Evolutionary conservation across 129 eudicot genomes (phyloP).

Genomic region (sunflower (Helianthus annuus)): HanXRQr2.0-SUNRISE NC_035448.2:112640273-112640772

Average conservation of each 20-base stretch:
- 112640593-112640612: slow-evolving; percentile 37
- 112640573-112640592: slow-evolving; percentile 39
- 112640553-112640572: slow-evolving; percentile 28
- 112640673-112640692: slow-evolving; percentile 24
- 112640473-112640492: slow-evolving; percentile 36
- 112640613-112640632: slow-evolving; percentile 38
- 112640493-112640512: slow-evolving; percentile 38
- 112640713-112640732: slow-evolving; percentile 37
- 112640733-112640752: slow-evolving; percentile 26
- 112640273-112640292: not conserved
- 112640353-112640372: slow-evolving; percentile 27
- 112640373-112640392: slow-evolving; percentile 17
- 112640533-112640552: slow-evolving; percentile 35
- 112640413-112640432: slow-evolving; percentile 38
- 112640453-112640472: slow-evolving; percentile 35
- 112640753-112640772: slow-evolving; percentile 30
- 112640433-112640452: slow-evolving; percentile 23
- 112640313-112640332: slow-evolving; percentile 7
- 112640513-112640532: slow-evolving; percentile 20
- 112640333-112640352: slow-evolving; percentile 7
- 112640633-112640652: slow-evolving; percentile 41
- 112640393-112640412: slow-evolving; percentile 28
- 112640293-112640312: slow-evolving; percentile 15
- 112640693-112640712: slow-evolving; percentile 23
- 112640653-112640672: slow-evolving; percentile 30